phyloP scores from a whole-genome alignment of 495 filamentous ascomycete genomes.

The Aspergillus steynii region DNA sequence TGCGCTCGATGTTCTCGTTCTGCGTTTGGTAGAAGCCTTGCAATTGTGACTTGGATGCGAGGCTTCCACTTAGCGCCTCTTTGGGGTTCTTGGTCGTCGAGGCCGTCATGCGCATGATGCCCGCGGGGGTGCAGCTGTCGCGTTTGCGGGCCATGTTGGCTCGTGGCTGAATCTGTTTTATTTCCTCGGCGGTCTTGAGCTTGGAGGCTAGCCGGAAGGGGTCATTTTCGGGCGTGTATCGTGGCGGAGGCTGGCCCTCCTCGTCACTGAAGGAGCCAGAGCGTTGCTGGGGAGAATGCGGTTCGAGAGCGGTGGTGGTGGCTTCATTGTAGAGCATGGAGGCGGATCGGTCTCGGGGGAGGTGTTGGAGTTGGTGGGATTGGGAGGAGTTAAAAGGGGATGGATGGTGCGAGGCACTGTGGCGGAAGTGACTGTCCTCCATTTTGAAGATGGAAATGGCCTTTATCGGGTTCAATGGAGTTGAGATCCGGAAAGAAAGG shows the following conservation, averaged over 20 bases:
- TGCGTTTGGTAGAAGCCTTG: slow-evolving; percentile 86
- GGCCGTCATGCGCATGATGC: slow-evolving; percentile 30
- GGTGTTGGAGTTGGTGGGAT: slow-evolving; percentile 5
- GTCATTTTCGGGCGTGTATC: slow-evolving; percentile 65
- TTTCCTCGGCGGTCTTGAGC: slow-evolving; percentile 76
- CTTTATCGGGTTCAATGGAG: background rate
- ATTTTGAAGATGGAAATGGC: slow-evolving; percentile 16
- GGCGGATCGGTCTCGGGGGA: slow-evolving; percentile 19
- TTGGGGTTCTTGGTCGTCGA: slow-evolving; percentile 18
- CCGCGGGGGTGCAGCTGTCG: slow-evolving; percentile 47
- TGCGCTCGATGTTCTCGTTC: slow-evolving; percentile 88
- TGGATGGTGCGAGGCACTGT: slow-evolving; percentile 40
- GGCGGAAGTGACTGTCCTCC: slow-evolving; percentile 41
- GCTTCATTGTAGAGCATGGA: slow-evolving; percentile 30
- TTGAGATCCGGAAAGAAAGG: background rate
- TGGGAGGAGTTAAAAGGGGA: slow-evolving; percentile 24
- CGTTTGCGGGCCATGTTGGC: slow-evolving; percentile 84
- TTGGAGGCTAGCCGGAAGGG: slow-evolving; percentile 78
- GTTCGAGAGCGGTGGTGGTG: slow-evolving; percentile 41
- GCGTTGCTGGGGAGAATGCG: slow-evolving; percentile 24
- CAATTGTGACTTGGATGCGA: slow-evolving; percentile 59
- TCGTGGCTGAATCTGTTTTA: slow-evolving; percentile 64
- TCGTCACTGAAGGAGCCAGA: slow-evolving; percentile 52
- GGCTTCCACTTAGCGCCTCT: slow-evolving; percentile 36
- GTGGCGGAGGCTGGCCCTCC: slow-evolving; percentile 63